phyloP scores from a whole-genome alignment of 1,284 basidiomycete species.

The Malassezia vespertilionis region DNA sequence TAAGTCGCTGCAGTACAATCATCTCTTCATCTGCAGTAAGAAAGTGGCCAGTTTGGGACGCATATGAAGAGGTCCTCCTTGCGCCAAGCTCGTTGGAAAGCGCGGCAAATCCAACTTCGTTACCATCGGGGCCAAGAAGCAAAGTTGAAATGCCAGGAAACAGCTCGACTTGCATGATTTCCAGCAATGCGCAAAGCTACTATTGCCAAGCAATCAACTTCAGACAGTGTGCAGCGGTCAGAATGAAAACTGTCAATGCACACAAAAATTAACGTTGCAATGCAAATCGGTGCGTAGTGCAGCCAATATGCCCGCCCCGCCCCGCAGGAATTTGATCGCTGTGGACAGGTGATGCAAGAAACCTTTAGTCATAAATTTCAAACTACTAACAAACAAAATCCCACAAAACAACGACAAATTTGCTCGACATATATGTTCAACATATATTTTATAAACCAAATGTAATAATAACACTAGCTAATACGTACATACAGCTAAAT shows the following conservation, averaged over 20 bases:
- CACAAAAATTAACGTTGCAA: too few species aligned
- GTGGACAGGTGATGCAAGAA: too few species aligned
- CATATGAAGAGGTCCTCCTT: neutral
- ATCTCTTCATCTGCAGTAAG: conserved; percentile 8
- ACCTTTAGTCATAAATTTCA: neutral
- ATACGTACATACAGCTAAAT: too few species aligned
- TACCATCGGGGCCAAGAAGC: conserved; percentile 10
- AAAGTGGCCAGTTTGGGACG: neutral
- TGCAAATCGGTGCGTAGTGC: too few species aligned
- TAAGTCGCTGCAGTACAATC: conserved; percentile 9
- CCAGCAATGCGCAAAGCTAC: too few species aligned
- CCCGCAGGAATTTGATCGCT: too few species aligned
- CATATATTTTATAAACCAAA: conserved; percentile 5
- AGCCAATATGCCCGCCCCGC: too few species aligned
- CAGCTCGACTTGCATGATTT: conserved; percentile 4
- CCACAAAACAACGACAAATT: neutral
- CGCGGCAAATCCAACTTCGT: neutral
- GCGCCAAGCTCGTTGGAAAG: too few species aligned
- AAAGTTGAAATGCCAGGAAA: conserved; percentile 12
- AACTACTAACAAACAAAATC: neutral
- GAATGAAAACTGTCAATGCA: neutral
- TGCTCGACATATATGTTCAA: neutral
- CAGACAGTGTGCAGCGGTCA: too few species aligned
- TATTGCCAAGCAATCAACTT: neutral
- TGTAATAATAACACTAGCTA: too few species aligned